Conservation (phyloP, 192 early-diverging fungal species). For the Coemansia furcata region DNA sequence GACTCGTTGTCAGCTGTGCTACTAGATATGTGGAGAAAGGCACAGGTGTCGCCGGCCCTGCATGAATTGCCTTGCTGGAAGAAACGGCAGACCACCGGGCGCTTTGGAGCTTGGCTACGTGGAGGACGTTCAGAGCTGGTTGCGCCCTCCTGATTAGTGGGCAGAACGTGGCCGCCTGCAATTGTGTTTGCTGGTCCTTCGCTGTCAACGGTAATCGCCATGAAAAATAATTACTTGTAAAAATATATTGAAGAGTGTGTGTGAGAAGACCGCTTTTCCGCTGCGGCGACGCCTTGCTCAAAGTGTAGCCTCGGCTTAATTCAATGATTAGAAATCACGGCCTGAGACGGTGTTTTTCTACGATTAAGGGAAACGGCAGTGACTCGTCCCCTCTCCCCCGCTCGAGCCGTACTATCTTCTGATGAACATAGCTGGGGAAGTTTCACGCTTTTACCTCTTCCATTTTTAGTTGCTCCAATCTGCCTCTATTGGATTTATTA, state of each 20-base stretch:
- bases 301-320: background rate
- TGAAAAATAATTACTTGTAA: background rate
- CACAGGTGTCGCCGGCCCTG: slow-evolving; percentile 27
- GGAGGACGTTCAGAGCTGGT: background rate
- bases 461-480: background rate
- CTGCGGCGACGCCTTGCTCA: background rate
- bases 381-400: background rate
- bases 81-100: slow-evolving; percentile 25
- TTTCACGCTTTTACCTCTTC: slow-evolving; percentile 1
- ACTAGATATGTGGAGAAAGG: slow-evolving; percentile 25
- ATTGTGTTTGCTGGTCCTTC: slow-evolving; percentile 19
- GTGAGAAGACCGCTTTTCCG: background rate
- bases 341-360: too few relatives aligned
- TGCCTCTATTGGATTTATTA: background rate
- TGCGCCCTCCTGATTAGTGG: background rate
- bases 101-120: background rate
- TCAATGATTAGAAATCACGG: too few relatives aligned
- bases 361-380: too few relatives aligned
- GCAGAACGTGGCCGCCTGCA: slow-evolving; percentile 10
- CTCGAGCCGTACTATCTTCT: background rate
- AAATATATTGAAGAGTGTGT: background rate
- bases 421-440: background rate
- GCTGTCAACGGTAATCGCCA: slow-evolving; percentile 17
- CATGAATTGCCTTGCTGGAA: slow-evolving; percentile 30
- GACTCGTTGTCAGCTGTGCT: background rate